Evolutionary conservation across 1,139 yeast genomes (phyloP), one percentile per base, ranked within the genome.

Genomic region (Candida glucosophila): DNA sequence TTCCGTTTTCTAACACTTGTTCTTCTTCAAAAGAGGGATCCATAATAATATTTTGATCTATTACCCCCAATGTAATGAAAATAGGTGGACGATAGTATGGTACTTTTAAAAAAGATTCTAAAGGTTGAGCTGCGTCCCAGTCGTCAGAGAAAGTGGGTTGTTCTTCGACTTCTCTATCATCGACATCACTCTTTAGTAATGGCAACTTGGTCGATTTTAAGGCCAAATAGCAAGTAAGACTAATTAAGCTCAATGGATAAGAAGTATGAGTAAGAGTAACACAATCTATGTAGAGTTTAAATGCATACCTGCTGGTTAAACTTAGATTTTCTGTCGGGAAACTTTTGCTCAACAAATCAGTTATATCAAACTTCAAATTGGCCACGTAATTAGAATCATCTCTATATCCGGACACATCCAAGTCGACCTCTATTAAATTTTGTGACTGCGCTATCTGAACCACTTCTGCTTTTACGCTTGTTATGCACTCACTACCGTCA

Each of bases 401-500:
- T 44, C 86, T 62, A 41, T 67, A 65, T 2, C 83, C 83, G 21
- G 74, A 65, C 10, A 79, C 74, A 41, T 83, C 95, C 12, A 86
- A 73, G 32, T 82, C 94, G 21, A 85, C 77, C 25, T 77, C 76
- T 4, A 88, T 58, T 18, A 85, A 55, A 16, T 68, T 48, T 10
- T 48, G 40, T 33, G 47, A 59, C 12, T 54, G 47, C 12, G 66
- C 50, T 18, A 59, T 58, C 29, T 68, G 65, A n/a, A 82, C 80
- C 2, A 88, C 96, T 41, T 81, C 80, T 6, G 88, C 72, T 51
- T 88, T 88, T 26, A 88, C 70, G 43, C 96, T 90, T 2, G 85
- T 88, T 25, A 88, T 77, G 45, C 95, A 85, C 51, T 88, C 97
- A 39, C 86, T 75, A 13, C 97, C 96, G 50, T 88, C 96, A 31